Evolutionary conservation across 257 asterid species (phyloP).

Genomic region (Solanum clarkiae): DNA sequence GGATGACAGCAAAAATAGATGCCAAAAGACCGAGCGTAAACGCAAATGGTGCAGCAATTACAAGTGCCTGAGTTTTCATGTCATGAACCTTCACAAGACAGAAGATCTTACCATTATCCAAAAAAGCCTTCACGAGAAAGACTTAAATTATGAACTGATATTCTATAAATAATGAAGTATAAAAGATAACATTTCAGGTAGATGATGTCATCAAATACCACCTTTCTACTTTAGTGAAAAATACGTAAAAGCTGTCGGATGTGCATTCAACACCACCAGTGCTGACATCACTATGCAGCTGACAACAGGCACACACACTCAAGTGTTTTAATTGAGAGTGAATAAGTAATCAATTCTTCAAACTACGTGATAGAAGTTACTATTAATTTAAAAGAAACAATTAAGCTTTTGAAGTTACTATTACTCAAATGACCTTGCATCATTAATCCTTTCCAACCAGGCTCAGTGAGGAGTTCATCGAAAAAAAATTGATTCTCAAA

Average conservation of each 20-base stretch:
- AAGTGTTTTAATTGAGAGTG: not conserved
- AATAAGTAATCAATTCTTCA: not conserved
- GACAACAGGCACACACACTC: not conserved
- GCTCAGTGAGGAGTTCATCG: not conserved
- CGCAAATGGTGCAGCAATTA: conserved; percentile 71
- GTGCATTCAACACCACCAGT: not conserved
- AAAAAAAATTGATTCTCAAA: not conserved
- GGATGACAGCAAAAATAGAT: conserved; percentile 54
- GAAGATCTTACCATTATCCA: not conserved
- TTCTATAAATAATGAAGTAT: not conserved
- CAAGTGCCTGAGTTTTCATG: conserved; percentile 53
- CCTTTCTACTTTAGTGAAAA: not conserved
- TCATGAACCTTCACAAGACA: conserved; percentile 35
- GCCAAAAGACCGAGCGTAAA: conserved; percentile 64
- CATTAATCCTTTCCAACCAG: not conserved
- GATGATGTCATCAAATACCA: not conserved
- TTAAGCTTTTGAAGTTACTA: too few relatives aligned
- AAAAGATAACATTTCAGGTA: not conserved
- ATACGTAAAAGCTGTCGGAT: not conserved
- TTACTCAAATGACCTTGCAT: not conserved
- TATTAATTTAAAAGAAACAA: too few relatives aligned
- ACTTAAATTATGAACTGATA: not conserved
- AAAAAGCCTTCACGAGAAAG: not conserved
- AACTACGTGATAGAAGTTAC: not conserved
- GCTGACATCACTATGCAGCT: not conserved